A percentile compares a stretch with the other conserved stretches of the same genome.
phyloP scores from a whole-genome alignment of 805 yeast genomes.

The Wickerhamomyces alni region DNA sequence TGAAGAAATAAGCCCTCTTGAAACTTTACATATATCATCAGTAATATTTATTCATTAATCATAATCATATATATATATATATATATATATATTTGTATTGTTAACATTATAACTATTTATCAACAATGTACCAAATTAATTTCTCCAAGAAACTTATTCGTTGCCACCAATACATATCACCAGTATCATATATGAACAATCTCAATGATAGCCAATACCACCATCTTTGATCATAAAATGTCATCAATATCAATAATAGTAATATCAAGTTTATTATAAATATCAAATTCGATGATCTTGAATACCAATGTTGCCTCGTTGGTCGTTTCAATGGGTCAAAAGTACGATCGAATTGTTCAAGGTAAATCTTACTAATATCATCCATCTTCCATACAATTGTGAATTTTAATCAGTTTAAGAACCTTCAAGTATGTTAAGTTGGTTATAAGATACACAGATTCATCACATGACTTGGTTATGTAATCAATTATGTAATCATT shows the following conservation, averaged over 20 bases:
- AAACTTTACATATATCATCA: no score
- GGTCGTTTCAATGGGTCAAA: no score
- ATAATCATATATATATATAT: not conserved
- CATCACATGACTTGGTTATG: no score
- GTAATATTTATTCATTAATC: not conserved
- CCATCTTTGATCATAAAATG: not conserved
- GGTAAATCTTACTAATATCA: no score
- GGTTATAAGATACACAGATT: no score
- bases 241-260: not conserved
- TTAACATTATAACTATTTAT: not conserved
- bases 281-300: no score
- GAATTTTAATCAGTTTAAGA: no score
- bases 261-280: not conserved
- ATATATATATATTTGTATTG: not conserved
- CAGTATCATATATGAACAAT: not conserved
- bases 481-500: no score
- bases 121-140: constrained; percentile 2
- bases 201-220: not conserved
- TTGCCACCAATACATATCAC: constrained; percentile 9
- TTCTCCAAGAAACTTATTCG: not conserved
- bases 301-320: no score
- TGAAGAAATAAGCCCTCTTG: constrained; percentile 1
- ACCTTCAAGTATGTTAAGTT: no score
- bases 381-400: no score
- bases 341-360: no score